Evolutionary conservation across 306 rosid species (phyloP), one percentile per base, ranked within the genome.

Genomic region (Cicer arietinum): DNA sequence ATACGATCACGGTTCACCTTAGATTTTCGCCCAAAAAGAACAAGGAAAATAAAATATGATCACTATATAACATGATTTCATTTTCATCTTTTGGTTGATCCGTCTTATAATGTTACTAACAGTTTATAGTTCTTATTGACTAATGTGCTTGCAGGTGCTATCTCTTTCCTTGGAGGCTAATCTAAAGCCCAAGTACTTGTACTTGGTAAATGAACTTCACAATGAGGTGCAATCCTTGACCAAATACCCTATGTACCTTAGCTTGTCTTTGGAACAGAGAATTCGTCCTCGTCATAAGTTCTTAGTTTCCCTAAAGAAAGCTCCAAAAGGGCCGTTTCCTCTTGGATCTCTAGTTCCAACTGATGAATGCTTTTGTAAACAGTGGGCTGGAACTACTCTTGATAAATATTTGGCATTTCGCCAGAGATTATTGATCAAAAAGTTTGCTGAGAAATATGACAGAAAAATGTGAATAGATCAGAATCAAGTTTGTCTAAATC

Each of bases 241-340:
- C 79, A 95, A 92, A 79, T 95, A 95, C 82, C 99, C 99, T 0
- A 89, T 82, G 91, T 95, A 95, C 81, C 87, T 95, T 64, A 95
- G 98, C 88, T 84, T 95, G 84, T 92, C 99, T 48, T 84, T 95
- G 76, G 96, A 95, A 71, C 96, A 95, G 86, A 89, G 99, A 88
- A 95, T 95, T 56, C 99, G 99, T 35, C 99, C 99, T 69, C 99
- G 99, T 61, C 98, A 95, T 76, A 85, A 84, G 81, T 95, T 92
- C 86, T 81, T 95, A 80, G 96, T 95, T 83, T 83, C 87, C 14
- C 87, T 95, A 40, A 92, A 95, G 96, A 95, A 92, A 88, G 98
- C 91, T 62, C 99, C 98, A 8, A 89, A 92, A 78, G 99, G 99
- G 3, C 99, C 99, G 3, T 95, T 95, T 84, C 99, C 99, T 43